phyloP scores from a whole-genome alignment of 176 grass and related monocot species.

The Carex kokanica region DNA sequence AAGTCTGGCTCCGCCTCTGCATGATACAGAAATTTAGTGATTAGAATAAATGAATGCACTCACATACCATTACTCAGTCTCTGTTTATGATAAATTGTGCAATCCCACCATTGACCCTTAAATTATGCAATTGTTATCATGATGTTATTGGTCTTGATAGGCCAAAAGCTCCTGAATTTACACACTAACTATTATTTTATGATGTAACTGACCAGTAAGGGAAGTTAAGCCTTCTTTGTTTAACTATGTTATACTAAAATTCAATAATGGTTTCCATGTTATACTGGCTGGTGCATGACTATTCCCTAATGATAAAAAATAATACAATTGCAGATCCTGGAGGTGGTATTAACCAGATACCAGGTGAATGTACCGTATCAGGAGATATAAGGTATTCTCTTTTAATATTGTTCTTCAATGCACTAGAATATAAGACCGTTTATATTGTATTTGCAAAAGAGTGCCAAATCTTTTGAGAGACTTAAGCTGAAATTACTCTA shows the following conservation, averaged over 20 bases:
- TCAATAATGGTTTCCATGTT: neutral
- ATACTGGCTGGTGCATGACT: neutral
- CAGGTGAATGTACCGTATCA: constrained; percentile 94
- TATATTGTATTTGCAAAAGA: neutral
- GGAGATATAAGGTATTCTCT: constrained; percentile 72
- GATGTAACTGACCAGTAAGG: neutral
- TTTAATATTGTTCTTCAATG: neutral
- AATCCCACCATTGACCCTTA: neutral
- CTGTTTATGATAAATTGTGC: neutral
- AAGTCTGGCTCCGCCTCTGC: too few species aligned
- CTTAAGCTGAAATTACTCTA: neutral
- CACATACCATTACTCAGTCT: neutral
- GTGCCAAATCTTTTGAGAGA: neutral
- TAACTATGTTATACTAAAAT: neutral
- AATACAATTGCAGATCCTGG: constrained; percentile 68
- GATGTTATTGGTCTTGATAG: neutral
- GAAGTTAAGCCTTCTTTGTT: neutral
- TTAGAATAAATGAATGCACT: neutral
- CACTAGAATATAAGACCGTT: neutral
- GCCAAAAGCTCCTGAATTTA: neutral
- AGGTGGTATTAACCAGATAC: constrained; percentile 93
- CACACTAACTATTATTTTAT: neutral
- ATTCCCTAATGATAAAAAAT: neutral
- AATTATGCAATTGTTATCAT: neutral
- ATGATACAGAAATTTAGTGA: neutral